Conservation (phyloP, 805 yeast genomes). For the Hanseniaspora mollemarum region DNA sequence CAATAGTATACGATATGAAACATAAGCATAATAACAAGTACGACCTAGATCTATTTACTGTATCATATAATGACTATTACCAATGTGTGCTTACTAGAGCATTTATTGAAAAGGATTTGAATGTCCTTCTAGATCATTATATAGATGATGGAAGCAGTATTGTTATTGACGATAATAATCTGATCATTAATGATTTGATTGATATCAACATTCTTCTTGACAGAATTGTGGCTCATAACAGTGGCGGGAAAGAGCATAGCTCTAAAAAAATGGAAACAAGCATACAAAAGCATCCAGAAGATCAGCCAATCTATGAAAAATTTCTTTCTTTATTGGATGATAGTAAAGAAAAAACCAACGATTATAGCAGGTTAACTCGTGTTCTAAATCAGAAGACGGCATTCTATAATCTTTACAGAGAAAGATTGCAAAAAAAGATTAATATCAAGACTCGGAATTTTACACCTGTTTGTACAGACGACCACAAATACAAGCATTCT, state of each 20-base stretch:
- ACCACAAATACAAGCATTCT: conserved; percentile 24
- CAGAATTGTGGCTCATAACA: conserved; percentile 7
- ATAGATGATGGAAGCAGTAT: neutral
- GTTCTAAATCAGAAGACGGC: conserved; percentile 22
- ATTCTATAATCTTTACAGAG: conserved; percentile 23
- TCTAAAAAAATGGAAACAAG: no score
- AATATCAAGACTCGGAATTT: conserved; percentile 17
- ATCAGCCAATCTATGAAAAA: neutral
- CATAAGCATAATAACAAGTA: neutral
- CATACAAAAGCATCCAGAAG: no score
- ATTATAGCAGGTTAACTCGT: conserved; percentile 17
- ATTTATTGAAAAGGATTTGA: neutral
- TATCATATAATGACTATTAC: conserved; percentile 5
- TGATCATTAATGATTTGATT: neutral
- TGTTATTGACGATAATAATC: neutral
- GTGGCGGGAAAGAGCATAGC: no score
- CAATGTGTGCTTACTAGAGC: neutral
- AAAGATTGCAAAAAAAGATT: conserved; percentile 22
- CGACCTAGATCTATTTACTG: neutral
- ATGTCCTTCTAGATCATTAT: neutral
- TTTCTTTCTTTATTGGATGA: neutral
- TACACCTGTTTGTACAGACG: conserved; percentile 21
- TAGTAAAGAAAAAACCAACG: neutral
- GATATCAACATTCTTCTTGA: conserved; percentile 7
- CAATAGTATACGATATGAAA: neutral